These are phyloP conservation scores for Cordyceps cicadae DNA, from an alignment of 2,329 filamentous ascomycete genomes.

Conservation along the genomic window DNA sequence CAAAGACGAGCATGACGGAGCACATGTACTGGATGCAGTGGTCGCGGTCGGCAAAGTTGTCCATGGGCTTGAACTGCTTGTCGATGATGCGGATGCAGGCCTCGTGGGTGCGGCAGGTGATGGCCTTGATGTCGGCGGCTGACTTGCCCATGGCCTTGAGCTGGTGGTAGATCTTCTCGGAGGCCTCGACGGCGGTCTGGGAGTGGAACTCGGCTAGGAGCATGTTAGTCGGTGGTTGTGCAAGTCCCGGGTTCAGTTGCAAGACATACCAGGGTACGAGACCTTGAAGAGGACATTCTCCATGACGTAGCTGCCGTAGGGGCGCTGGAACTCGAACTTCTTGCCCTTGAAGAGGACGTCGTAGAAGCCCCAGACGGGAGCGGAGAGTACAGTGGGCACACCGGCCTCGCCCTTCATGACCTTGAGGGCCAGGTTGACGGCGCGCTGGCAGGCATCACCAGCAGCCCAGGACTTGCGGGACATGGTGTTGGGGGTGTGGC, in stretches of 20 bases:
- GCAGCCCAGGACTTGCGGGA: slow-evolving; percentile 98
- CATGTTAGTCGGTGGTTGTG: background rate
- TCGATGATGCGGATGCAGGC: slow-evolving; percentile 98
- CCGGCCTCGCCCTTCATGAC: slow-evolving; percentile 87
- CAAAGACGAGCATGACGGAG: slow-evolving; percentile 89
- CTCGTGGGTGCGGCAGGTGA: slow-evolving; percentile 95
- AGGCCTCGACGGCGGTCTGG: slow-evolving; percentile 93
- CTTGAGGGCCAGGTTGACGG: slow-evolving; percentile 85
- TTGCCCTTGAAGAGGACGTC: slow-evolving; percentile 96
- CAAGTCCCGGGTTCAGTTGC: background rate
- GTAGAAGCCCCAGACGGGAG: slow-evolving; percentile 96
- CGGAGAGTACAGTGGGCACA: slow-evolving; percentile 84
- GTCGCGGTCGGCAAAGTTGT: slow-evolving; percentile 99
- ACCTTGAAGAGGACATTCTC: slow-evolving; percentile 99
- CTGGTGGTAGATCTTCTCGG: slow-evolving; percentile 77
- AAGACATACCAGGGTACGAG: slow-evolving; percentile 74
- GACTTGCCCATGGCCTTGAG: slow-evolving; percentile 81
- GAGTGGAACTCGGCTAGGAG: slow-evolving; percentile 83
- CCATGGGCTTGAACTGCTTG: slow-evolving; percentile 99
- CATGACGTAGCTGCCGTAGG: slow-evolving; percentile 98
- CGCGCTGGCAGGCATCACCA: slow-evolving; percentile 92
- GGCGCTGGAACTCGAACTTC: slow-evolving; percentile 90
- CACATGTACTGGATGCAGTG: slow-evolving; percentile 99
- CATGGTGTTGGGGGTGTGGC: slow-evolving; percentile 98
- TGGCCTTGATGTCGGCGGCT: slow-evolving; percentile 83